These are phyloP conservation scores for Fusarium penzigii DNA, from an alignment of 2,329 filamentous ascomycete genomes.

Conservation along the genomic window DNA sequence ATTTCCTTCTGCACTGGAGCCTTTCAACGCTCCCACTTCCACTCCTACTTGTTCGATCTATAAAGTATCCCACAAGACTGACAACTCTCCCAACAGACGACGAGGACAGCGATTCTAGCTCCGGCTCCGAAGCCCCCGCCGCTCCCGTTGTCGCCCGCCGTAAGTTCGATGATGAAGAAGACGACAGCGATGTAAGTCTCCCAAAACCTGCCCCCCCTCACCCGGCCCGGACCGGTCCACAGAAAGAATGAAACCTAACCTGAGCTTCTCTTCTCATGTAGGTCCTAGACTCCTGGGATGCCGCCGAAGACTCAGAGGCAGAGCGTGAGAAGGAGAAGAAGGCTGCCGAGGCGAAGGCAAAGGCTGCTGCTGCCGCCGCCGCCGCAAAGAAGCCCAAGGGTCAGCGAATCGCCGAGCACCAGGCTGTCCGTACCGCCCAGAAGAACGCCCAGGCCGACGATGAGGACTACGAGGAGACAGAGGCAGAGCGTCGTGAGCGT, in stretches of 20 bases:
- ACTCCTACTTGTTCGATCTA: too few relatives aligned
- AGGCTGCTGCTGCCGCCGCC: slow-evolving; percentile 83
- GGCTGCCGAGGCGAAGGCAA: slow-evolving; percentile 81
- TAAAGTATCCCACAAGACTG: slow-evolving; percentile 2
- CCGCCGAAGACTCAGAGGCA: slow-evolving; percentile 92
- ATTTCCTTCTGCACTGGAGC: slow-evolving; percentile 9
- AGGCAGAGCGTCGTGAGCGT: slow-evolving; percentile 71
- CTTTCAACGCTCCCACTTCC: too few relatives aligned
- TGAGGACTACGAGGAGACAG: slow-evolving; percentile 71
- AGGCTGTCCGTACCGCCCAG: slow-evolving; percentile 57
- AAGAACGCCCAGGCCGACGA: slow-evolving; percentile 54
- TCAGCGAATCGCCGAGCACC: slow-evolving; percentile 80
- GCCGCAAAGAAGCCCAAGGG: slow-evolving; percentile 89
- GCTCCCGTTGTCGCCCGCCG: slow-evolving; percentile 45
- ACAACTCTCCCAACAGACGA: slow-evolving; percentile 36
- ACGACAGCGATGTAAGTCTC: slow-evolving; percentile 70
- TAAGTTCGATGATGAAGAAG: slow-evolving; percentile 91
- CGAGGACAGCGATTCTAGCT: slow-evolving; percentile 40
- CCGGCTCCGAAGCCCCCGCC: slow-evolving; percentile 38
- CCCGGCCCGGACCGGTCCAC: too few relatives aligned
- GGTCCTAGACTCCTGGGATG: slow-evolving; percentile 97
- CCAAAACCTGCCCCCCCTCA: not conserved
- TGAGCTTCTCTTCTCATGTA: slow-evolving; percentile 37
- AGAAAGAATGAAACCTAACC: slow-evolving; percentile 4
- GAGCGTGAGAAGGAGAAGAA: slow-evolving; percentile 95